These are phyloP conservation scores for Colletotrichum musae DNA, from an alignment of 2,329 filamentous ascomycete species.

Conservation along the genomic window DNA sequence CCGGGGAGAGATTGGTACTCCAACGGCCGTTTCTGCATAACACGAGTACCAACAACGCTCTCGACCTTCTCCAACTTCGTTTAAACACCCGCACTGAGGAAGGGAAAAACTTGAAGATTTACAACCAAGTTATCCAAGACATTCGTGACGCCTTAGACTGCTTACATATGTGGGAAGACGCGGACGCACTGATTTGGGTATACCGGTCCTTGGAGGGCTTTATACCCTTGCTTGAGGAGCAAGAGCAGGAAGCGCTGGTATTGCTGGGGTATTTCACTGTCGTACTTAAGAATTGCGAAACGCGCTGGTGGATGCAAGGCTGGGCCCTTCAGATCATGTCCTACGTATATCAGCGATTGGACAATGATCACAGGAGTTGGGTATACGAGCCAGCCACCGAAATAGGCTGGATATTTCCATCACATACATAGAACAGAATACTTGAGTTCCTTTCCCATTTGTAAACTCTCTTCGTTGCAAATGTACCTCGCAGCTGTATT, in stretches of 20 bases:
- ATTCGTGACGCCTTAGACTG: slow-evolving; percentile 5
- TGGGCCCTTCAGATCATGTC: slow-evolving; percentile 30
- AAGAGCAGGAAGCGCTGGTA: slow-evolving; percentile 14
- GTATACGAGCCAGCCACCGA: slow-evolving; percentile 25
- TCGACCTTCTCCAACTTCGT: slow-evolving; percentile 8
- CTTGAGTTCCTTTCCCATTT: too few species aligned
- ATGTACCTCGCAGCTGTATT: too few species aligned
- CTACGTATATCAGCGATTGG: slow-evolving; percentile 12
- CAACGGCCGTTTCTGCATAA: neutral
- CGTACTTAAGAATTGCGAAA: slow-evolving; percentile 17
- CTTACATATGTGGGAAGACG: slow-evolving; percentile 11
- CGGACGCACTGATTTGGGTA: slow-evolving; percentile 25
- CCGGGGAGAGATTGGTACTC: neutral
- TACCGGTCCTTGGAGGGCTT: slow-evolving; percentile 26
- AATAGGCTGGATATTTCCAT: slow-evolving; percentile 29
- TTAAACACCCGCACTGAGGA: neutral
- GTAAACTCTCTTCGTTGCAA: too few species aligned
- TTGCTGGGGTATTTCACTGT: slow-evolving; percentile 25
- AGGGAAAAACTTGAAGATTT: neutral
- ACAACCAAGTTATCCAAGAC: neutral
- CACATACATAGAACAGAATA: neutral
- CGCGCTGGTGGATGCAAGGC: slow-evolving; percentile 30
- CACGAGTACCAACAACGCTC: neutral
- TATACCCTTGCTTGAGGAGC: neutral
- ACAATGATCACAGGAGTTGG: slow-evolving; percentile 25